These are phyloP conservation scores for Datura wrightii DNA, from an alignment of 257 asterid species.

Conservation along the genomic window DNA sequence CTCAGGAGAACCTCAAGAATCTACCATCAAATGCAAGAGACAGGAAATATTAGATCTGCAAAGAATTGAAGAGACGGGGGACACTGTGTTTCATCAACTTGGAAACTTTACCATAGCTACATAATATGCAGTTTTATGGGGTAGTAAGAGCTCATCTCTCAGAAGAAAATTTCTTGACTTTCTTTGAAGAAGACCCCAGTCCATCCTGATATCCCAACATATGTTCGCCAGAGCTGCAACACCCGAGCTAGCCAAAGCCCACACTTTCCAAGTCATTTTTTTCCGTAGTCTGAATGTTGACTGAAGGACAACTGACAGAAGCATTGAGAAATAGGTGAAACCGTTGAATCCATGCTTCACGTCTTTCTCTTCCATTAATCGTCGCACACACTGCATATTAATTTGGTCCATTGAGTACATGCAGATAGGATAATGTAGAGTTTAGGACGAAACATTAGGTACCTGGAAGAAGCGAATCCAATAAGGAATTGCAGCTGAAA, in stretches of 20 bases:
- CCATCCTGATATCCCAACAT: constrained; percentile 61
- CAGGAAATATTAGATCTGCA: background rate
- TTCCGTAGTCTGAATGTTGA: constrained; percentile 49
- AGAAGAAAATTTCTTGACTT: constrained; percentile 57
- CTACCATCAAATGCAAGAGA: constrained; percentile 36
- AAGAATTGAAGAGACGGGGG: background rate
- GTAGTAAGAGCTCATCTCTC: constrained; percentile 69
- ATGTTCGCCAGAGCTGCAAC: constrained; percentile 52
- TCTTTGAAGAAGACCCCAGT: constrained; percentile 68
- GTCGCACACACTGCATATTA: constrained; percentile 54
- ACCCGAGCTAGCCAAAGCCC: constrained; percentile 50
- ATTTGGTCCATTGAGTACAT: background rate
- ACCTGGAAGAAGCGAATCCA: constrained; percentile 64
- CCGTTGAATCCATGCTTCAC: constrained; percentile 57
- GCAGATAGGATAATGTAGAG: background rate
- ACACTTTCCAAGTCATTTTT: constrained; percentile 43
- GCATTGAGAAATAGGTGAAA: constrained; percentile 52
- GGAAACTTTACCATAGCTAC: constrained; percentile 60
- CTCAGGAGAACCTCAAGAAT: constrained; percentile 58
- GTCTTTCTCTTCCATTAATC: constrained; percentile 61
- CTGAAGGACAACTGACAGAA: constrained; percentile 57
- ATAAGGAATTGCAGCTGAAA: constrained; percentile 57
- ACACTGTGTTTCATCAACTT: background rate
- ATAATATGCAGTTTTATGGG: constrained; percentile 54
- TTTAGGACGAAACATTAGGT: constrained; percentile 16